Base-by-base conservation (phyloP, 768 basidiomycete genomes). In the Phanerochaete sordida region DNA sequence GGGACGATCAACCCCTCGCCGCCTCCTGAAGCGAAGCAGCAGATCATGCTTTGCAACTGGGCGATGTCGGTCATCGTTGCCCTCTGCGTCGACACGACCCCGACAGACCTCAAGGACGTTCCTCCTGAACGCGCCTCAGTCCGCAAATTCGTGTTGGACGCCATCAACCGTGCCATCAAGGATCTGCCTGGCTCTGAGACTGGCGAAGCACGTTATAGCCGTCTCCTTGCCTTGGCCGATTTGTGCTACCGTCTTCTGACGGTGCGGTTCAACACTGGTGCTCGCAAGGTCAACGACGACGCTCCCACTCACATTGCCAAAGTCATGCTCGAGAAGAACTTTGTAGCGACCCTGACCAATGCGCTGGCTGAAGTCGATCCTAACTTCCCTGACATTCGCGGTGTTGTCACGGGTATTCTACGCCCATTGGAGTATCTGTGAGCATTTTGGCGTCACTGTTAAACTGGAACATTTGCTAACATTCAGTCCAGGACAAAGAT, bases 241-340 rank as follows among this genome's bases (percentile, higher is more conserved):
- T 77, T 99, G 27, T 92, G 92, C 68, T 84, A 92, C 73, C 89
- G 94, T 9, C 77, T 99, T 33, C 79, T 99, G 58, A 90, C 88
- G 1, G 88, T 91, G 24, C 84, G 89, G 28, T 86, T 89, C 72
- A 87, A 83, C 67, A 72, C 65, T 60, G 76, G 76, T 6, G 72
- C 76, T 35, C 77, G 76, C 60, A 81, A 84, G 56, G 77, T 85
- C 47, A 85, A 81, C 58, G 81, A 77, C 52, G 96, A 94, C 52
- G 81, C 81, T n/a, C 88, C 89, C 3, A 88, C 95, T 8, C 95
- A 97, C 62, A 83, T 98, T 55, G 94, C 96, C 23, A 98, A 98
- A 76, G 83, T 95, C 63, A 99, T 99, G 97, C 75, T 99, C 53
- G 97, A 99, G 79, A 98, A 98, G 78, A 92, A 92, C 69, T 95